These are phyloP conservation scores for Beauveria sp. DNA, from an alignment of 2,329 filamentous ascomycete genomes.

Conservation along the genomic window DNA sequence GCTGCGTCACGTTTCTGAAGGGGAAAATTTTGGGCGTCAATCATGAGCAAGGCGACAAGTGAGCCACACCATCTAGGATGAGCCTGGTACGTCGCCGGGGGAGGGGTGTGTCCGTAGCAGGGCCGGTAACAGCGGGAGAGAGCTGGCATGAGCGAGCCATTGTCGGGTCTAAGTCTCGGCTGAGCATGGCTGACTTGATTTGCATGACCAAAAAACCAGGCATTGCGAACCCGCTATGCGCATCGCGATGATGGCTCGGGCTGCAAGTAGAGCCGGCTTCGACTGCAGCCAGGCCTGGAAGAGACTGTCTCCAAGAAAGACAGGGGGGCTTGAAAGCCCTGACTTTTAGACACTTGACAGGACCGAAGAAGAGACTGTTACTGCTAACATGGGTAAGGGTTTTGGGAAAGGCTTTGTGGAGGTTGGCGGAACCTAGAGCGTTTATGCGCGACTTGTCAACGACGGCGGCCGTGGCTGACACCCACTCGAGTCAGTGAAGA, in stretches of 20 bases:
- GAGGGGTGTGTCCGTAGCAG: constrained; percentile 1
- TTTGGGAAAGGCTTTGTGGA: constrained; percentile 1
- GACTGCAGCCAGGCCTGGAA: not conserved
- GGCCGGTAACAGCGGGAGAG: not conserved
- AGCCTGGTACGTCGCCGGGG: not conserved
- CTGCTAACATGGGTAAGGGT: constrained; percentile 10
- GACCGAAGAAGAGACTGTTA: not conserved
- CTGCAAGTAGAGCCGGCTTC: not conserved
- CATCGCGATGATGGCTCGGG: not conserved
- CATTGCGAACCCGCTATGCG: not conserved
- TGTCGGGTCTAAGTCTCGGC: not conserved
- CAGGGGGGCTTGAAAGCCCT: not conserved
- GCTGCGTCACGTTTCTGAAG: not conserved
- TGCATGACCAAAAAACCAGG: not conserved
- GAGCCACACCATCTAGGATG: constrained; percentile 1
- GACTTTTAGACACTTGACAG: not conserved
- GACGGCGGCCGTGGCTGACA: not conserved
- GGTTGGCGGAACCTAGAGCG: constrained; percentile 2
- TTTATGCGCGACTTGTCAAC: constrained; percentile 6
- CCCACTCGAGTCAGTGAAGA: constrained; percentile 9
- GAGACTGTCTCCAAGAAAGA: not conserved
- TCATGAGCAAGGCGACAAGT: not conserved
- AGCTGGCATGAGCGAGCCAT: not conserved
- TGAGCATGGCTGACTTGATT: not conserved
- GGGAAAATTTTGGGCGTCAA: not conserved